A percentile compares a stretch with the other conserved stretches of the same genome.
These are phyloP conservation scores for Biancaea sappan DNA, from an alignment of 306 rosid species.

Conservation along the genomic window DNA sequence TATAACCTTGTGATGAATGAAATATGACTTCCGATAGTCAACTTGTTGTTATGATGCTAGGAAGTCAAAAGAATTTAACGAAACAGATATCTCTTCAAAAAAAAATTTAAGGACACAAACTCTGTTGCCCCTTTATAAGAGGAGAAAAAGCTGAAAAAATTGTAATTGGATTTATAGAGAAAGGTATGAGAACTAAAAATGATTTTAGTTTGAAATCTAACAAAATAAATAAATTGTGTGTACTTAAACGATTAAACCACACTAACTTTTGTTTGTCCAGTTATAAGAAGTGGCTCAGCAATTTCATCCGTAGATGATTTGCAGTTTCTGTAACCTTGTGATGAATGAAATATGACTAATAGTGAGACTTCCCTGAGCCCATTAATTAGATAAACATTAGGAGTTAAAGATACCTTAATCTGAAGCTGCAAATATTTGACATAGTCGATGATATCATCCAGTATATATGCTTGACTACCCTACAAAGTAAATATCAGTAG, in stretches of 20 bases:
- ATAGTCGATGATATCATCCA: constrained; percentile 84
- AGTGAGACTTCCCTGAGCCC: constrained; percentile 4
- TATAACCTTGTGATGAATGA: not conserved
- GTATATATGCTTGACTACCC: constrained; percentile 67
- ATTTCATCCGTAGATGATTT: not conserved
- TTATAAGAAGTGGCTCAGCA: not conserved
- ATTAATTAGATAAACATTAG: constrained; percentile 19
- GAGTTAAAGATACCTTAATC: constrained; percentile 57
- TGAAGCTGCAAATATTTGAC: constrained; percentile 80
- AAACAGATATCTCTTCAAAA: not conserved
- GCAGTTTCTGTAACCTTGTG: not conserved
- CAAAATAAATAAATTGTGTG: not conserved
- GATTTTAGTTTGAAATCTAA: not conserved
- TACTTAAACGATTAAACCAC: not conserved
- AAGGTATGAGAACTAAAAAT: not conserved
- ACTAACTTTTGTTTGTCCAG: not conserved
- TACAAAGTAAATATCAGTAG: constrained; percentile 37
- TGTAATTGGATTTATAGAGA: not conserved
- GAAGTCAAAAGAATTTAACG: not conserved
- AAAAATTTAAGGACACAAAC: not conserved
- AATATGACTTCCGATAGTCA: not conserved
- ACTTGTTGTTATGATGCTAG: not conserved
- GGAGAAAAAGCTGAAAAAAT: not conserved
- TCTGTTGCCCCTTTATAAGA: not conserved
- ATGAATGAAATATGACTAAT: not conserved